Evolutionary conservation across 176 grass and related monocot species (phyloP).

Genomic region (Secale cereale): DNA sequence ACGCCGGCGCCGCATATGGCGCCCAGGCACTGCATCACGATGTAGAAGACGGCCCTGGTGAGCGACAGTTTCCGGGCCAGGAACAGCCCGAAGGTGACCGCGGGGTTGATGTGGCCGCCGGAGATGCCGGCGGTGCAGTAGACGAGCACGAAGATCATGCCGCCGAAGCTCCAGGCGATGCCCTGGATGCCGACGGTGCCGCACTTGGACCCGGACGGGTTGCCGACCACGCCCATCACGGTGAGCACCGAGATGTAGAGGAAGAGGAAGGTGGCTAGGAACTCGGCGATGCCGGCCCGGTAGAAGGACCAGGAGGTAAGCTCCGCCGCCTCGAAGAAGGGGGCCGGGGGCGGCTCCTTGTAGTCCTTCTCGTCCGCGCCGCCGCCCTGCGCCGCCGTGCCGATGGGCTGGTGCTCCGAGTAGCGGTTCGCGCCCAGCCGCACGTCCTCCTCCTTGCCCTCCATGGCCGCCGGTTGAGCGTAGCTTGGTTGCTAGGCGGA

Average conservation of each 20-base stretch:
- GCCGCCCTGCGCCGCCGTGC: conserved; percentile 65
- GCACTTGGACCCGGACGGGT: conserved; percentile 48
- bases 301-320: conserved; percentile 90
- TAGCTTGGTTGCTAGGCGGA: not conserved
- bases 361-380: conserved; percentile 71
- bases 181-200: conserved; percentile 77
- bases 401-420: conserved; percentile 78
- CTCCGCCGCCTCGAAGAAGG: conserved; percentile 68
- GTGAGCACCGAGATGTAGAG: conserved; percentile 80
- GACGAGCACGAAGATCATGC: conserved; percentile 93
- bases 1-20: conserved; percentile 86
- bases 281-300: conserved; percentile 89
- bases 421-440: conserved; percentile 70
- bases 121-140: conserved; percentile 95
- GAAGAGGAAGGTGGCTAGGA: conserved; percentile 91
- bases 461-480: conserved; percentile 18
- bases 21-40: conserved; percentile 83
- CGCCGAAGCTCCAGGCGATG: conserved; percentile 88
- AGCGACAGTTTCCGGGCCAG: conserved; percentile 75
- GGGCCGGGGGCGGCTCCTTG: conserved; percentile 69
- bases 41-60: conserved; percentile 64
- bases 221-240: conserved; percentile 60
- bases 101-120: conserved; percentile 91
- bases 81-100: conserved; percentile 85
- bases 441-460: conserved; percentile 90